phyloP scores from a whole-genome alignment of 306 rosid genomes.

The Cicer cuneatum region DNA sequence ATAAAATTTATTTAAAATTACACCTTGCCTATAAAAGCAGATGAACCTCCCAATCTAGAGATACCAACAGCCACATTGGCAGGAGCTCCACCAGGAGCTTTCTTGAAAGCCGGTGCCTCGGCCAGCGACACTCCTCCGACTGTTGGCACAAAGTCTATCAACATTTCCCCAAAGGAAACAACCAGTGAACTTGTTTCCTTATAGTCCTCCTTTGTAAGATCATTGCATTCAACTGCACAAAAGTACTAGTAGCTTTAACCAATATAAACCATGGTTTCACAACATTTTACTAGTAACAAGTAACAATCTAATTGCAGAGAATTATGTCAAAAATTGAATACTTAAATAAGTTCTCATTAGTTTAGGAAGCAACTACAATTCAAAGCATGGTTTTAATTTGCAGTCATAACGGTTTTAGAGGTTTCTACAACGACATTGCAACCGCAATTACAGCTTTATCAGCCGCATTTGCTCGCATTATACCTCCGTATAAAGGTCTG shows the following conservation, averaged over 20 bases:
- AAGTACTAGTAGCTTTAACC: constrained; percentile 34
- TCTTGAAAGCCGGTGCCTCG: constrained; percentile 89
- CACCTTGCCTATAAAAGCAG: constrained; percentile 93
- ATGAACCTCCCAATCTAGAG: constrained; percentile 78
- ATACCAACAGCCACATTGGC: constrained; percentile 95
- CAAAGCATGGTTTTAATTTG: too few species aligned
- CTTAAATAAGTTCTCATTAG: constrained; percentile 10
- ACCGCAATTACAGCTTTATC: too few species aligned
- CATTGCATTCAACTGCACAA: constrained; percentile 46
- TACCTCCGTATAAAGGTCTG: too few species aligned
- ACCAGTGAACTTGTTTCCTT: constrained; percentile 58
- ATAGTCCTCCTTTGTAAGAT: constrained; percentile 40
- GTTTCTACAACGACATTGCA: too few species aligned
- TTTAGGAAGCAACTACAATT: background rate
- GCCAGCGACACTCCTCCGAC: constrained; percentile 89
- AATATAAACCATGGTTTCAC: constrained; percentile 28
- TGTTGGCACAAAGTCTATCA: constrained; percentile 89
- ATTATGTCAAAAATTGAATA: constrained; percentile 12
- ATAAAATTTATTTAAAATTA: constrained; percentile 14
- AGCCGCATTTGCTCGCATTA: too few species aligned
- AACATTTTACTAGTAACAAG: background rate
- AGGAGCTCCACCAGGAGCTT: constrained; percentile 98
- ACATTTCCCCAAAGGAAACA: constrained; percentile 84
- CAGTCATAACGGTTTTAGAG: too few species aligned
- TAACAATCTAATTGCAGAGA: constrained; percentile 20